phyloP scores from a whole-genome alignment of 805 yeast genomes.

The Wickerhamiella hasegawae region DNA sequence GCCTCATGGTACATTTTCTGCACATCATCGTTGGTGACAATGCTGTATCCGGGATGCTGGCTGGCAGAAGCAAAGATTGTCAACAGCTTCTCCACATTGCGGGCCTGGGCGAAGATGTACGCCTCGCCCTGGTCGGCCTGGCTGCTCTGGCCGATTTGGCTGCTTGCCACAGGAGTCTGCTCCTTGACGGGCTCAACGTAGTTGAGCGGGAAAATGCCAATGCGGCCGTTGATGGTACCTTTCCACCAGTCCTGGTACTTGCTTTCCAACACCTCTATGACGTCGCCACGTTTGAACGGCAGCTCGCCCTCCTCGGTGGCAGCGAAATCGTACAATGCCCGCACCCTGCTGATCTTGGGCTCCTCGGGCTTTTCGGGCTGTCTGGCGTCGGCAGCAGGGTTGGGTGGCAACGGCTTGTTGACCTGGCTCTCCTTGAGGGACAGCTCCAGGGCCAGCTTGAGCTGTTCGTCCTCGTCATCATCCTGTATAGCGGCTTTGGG shows the following conservation, averaged over 20 bases:
- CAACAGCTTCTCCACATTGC: constrained; percentile 55
- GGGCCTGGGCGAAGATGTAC: constrained; percentile 34
- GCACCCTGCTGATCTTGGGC: constrained; percentile 31
- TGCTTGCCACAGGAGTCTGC: background rate
- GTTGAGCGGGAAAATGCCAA: constrained; percentile 85
- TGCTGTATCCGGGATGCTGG: constrained; percentile 19
- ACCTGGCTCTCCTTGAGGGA: constrained; percentile 10
- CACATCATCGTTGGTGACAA: constrained; percentile 46
- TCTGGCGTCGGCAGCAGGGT: background rate
- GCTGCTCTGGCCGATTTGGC: background rate
- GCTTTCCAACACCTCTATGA: constrained; percentile 71
- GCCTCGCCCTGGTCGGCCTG: constrained; percentile 28
- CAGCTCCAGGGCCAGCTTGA: constrained; percentile 14
- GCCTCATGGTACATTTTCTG: constrained; percentile 59
- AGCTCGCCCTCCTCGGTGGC: constrained; percentile 76
- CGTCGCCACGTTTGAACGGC: constrained; percentile 73
- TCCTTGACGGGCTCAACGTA: constrained; percentile 35
- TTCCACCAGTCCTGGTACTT: constrained; percentile 94
- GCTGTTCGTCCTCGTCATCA: constrained; percentile 42
- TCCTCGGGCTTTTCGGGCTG: constrained; percentile 1
- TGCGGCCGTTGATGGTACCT: constrained; percentile 64
- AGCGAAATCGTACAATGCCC: constrained; percentile 69
- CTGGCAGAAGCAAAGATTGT: constrained; percentile 32
- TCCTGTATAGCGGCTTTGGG: too few species aligned
- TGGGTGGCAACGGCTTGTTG: constrained; percentile 2